Evolutionary conservation across 768 basidiomycete genomes (phyloP).

Genomic region (Rubroboletus satanas): DNA sequence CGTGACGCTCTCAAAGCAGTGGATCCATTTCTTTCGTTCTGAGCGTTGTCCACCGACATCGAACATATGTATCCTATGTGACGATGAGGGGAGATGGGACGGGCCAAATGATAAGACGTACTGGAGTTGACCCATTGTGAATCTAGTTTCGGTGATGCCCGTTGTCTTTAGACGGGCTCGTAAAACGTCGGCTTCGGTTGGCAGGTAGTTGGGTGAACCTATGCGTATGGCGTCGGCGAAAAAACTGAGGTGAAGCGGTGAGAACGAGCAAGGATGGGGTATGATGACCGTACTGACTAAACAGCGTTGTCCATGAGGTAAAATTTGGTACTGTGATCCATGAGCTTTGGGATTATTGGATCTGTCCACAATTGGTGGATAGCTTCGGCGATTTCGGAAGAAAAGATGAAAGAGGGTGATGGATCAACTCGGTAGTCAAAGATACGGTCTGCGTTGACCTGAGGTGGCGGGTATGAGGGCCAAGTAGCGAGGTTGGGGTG

Average conservation of each 20-base stretch:
- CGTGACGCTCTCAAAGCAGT: conserved; percentile 78
- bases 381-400: conserved; percentile 63
- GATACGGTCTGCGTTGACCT: conserved; percentile 55
- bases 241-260: conserved; percentile 49
- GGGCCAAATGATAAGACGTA: conserved; percentile 26
- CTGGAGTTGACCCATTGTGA: conserved; percentile 64
- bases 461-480: conserved; percentile 17
- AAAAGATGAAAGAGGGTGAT: conserved; percentile 44
- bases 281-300: conserved; percentile 53
- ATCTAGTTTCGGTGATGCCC: conserved; percentile 87
- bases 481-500: accelerated
- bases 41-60: conserved; percentile 79
- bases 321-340: conserved; percentile 69
- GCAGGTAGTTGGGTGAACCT: conserved; percentile 74
- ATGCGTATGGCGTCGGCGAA: conserved; percentile 84
- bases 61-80: conserved; percentile 59
- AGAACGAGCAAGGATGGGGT: neutral
- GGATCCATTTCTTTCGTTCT: conserved; percentile 81
- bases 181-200: conserved; percentile 82
- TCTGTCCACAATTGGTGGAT: conserved; percentile 70
- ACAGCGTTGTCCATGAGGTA: conserved; percentile 94
- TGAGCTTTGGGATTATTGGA: conserved; percentile 48
- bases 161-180: conserved; percentile 86
- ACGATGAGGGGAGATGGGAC: neutral
- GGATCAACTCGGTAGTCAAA: conserved; percentile 51